Conservation (phyloP, 2,329 filamentous ascomycete genomes). For the Aspergillus transmontanensis region DNA sequence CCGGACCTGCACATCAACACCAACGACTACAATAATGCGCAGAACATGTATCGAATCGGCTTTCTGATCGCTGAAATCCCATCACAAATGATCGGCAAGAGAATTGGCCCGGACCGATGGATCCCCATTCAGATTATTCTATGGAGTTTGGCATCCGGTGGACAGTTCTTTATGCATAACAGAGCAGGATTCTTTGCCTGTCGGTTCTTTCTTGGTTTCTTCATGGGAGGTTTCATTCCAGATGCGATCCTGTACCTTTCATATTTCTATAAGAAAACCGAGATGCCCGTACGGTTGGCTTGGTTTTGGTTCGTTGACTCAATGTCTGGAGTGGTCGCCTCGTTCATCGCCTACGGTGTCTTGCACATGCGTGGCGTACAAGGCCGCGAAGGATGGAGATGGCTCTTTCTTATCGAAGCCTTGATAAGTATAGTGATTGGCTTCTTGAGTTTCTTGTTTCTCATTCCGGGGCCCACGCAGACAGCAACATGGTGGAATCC, state of each 20-base stretch:
- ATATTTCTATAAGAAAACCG: constrained; percentile 42
- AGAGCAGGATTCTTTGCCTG: constrained; percentile 8
- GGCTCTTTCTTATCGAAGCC: constrained; percentile 42
- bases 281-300: constrained; percentile 38
- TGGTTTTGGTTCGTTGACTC: constrained; percentile 42
- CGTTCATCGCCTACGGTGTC: constrained; percentile 39
- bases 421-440: constrained; percentile 43
- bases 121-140: constrained; percentile 13
- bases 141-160: constrained; percentile 24
- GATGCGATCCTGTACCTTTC: constrained; percentile 40
- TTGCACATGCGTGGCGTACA: constrained; percentile 44
- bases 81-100: constrained; percentile 11
- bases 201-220: constrained; percentile 7
- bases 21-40: constrained; percentile 24
- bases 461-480: constrained; percentile 42
- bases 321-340: constrained; percentile 35
- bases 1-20: neutral
- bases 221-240: constrained; percentile 42
- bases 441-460: constrained; percentile 44
- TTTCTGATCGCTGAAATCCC: constrained; percentile 14
- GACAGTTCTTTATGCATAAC: constrained; percentile 41
- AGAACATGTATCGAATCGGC: constrained; percentile 12
- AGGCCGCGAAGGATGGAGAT: constrained; percentile 47
- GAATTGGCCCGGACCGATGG: constrained; percentile 12
- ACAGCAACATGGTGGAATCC: constrained; percentile 60